Conservation (phyloP, 345 rosid species). For the Citrus sinensis region DVS_A1.0 CM039163.1:8315501-8316000, state of each 20-base stretch:
- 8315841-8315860: not conserved
- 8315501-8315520: no score
- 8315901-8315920: conserved; percentile 5
- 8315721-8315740: not conserved
- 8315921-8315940: not conserved
- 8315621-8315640: no score
- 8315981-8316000: not conserved
- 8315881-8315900: not conserved
- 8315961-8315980: conserved; percentile 5
- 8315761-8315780: not conserved
- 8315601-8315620: no score
- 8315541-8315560: no score
- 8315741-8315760: not conserved
- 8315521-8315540: no score
- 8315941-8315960: conserved; percentile 5
- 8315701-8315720: not conserved
- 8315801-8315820: not conserved
- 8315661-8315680: not conserved
- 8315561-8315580: no score
- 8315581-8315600: no score
- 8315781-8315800: not conserved
- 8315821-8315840: conserved; percentile 2
- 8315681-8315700: not conserved
- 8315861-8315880: not conserved
- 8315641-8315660: not conserved